Conservation (phyloP, 108 stramenopile genomes). For the Nitzschia palea region DNA sequence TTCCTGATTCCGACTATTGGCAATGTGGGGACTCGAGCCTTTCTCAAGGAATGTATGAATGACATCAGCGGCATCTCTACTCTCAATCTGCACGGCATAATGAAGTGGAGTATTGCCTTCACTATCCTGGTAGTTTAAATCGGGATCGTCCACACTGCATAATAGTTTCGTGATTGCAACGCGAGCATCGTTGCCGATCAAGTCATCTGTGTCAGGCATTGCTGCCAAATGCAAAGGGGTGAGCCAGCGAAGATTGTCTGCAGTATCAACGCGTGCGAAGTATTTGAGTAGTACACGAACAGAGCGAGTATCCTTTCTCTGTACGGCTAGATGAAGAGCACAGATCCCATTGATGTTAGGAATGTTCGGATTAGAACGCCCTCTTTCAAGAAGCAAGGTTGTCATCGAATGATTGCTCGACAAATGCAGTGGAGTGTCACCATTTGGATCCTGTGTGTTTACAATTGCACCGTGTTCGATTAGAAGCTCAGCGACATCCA, state of each 20-base stretch:
- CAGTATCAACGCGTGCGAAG: constrained; percentile 67
- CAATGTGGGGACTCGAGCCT: constrained; percentile 67
- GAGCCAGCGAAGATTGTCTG: constrained; percentile 77
- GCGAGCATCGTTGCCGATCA: constrained; percentile 11
- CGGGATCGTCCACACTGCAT: constrained; percentile 27
- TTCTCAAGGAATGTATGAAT: constrained; percentile 68
- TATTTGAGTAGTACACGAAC: constrained; percentile 56
- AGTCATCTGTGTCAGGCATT: constrained; percentile 26
- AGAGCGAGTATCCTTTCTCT: constrained; percentile 62
- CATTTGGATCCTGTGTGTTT: constrained; percentile 72
- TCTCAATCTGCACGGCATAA: constrained; percentile 71
- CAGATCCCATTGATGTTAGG: constrained; percentile 82
- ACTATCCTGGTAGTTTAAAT: constrained; percentile 82
- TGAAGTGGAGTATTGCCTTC: constrained; percentile 88
- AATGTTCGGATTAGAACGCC: constrained; percentile 81
- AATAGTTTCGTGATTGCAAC: constrained; percentile 33
- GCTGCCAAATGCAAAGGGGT: constrained; percentile 79
- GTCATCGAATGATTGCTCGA: constrained; percentile 46
- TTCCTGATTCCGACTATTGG: constrained; percentile 76
- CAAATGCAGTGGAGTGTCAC: constrained; percentile 81
- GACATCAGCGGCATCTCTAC: constrained; percentile 64
- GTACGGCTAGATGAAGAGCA: constrained; percentile 77
- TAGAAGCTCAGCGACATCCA: constrained; percentile 46
- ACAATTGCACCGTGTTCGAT: constrained; percentile 57
- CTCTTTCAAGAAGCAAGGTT: constrained; percentile 51